Base-by-base conservation (phyloP, 2,329 filamentous ascomycete species). In the Pseudogymnoascus sp. region DNA sequence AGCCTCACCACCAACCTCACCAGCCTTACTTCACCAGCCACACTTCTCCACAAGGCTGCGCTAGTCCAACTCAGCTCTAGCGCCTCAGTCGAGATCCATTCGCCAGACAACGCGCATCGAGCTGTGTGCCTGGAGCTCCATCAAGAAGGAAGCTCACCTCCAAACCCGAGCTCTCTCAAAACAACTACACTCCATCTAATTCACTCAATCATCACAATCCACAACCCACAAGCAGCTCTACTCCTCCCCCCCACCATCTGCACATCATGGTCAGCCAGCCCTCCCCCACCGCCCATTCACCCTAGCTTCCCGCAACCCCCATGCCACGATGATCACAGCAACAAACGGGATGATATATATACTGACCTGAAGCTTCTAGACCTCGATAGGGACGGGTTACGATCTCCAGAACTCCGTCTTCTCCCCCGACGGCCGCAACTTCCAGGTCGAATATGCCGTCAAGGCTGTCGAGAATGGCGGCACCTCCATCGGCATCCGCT, bases 381-480 rank as follows among this genome's bases (percentile, higher is more conserved):
- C 95, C 75, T 99, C 95, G 76, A 99, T 99, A 90, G 95, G 95
- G 76, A 99, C 95, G 74, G 95, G 95, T 75, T 99, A 99, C 82
- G 95, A 99, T 86, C 89, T 99, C 74, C 92, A 92, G 77, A 99
- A 99, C 85, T 98, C 95, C 75, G 96, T 98, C 82, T 99, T 98
- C 84, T 98, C 95, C 60, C 95, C 95, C 70, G 95, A 99, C 81
- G 95, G 95, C 76, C 90, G 95, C 73, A 99, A 99, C 79, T 99
- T 99, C 79, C 95, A 99, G 80, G 92, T 96, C 78, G 95, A 99
- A 84, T 99, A 99, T 78, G 95, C 95, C 71, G 90, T 96, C 72
- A 99, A 99, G 83, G 95, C 95, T 64, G 95, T 99, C 68, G 95
- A 99, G 81, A 98, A 96, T 74, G 95, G 93, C 70, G 93, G 95